A percentile compares a stretch with the other conserved stretches of the same genome.
Evolutionary conservation across 306 rosid genomes (phyloP).

Genomic region (Inga oerstediana): DNA sequence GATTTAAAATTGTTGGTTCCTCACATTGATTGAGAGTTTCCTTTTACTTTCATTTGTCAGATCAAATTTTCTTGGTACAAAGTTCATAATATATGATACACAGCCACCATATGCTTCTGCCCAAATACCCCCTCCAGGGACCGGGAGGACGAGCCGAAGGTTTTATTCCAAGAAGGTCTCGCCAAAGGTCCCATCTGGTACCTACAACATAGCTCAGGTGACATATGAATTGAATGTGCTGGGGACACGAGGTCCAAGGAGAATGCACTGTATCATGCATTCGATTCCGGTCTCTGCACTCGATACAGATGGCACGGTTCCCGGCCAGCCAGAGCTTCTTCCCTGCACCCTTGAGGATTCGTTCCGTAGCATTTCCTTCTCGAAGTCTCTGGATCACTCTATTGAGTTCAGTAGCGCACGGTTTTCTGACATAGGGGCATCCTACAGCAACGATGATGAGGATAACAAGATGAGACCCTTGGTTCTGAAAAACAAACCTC

Average conservation of each 20-base stretch:
- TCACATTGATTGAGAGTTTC: neutral
- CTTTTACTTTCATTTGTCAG: conserved; percentile 50
- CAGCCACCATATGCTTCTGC: conserved; percentile 74
- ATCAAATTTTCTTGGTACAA: conserved; percentile 94
- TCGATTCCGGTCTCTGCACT: conserved; percentile 81
- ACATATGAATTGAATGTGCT: conserved; percentile 86
- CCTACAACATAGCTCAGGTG: conserved; percentile 90
- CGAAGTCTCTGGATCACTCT: conserved; percentile 68
- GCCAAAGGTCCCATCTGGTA: conserved; percentile 91
- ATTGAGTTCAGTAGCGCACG: conserved; percentile 80
- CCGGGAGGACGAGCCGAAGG: conserved; percentile 76
- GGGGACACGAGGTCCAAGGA: conserved; percentile 93
- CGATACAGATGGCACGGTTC: conserved; percentile 73
- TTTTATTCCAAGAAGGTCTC: conserved; percentile 89
- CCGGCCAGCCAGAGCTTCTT: conserved; percentile 77
- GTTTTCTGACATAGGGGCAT: conserved; percentile 66
- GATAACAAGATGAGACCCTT: conserved; percentile 64
- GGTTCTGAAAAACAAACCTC: conserved; percentile 86
- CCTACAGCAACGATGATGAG: conserved; percentile 50
- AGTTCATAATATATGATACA: conserved; percentile 81
- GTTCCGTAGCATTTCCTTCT: conserved; percentile 73
- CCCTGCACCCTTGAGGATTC: conserved; percentile 70
- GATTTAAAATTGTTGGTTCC: neutral
- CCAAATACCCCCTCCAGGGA: conserved; percentile 66
- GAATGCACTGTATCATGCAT: conserved; percentile 92